These are phyloP conservation scores for Emmonsiellopsis sp. DNA, from an alignment of 2,329 filamentous ascomycete genomes.

Conservation along the genomic window DNA sequence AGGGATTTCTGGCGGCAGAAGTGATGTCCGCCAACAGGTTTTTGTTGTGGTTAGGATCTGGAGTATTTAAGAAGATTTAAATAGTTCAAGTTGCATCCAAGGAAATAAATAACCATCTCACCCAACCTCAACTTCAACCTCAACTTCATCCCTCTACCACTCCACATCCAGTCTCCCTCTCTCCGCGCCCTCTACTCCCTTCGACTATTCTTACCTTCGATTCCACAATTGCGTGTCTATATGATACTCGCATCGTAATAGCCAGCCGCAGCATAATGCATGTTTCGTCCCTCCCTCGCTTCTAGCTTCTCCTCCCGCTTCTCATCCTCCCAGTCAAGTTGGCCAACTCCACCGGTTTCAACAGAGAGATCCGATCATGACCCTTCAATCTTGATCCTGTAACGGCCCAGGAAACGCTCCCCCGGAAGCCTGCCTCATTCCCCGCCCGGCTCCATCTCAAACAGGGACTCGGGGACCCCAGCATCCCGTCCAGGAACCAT, in stretches of 20 bases:
- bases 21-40: too few species aligned
- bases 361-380: neutral
- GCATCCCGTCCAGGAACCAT: neutral
- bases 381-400: conserved; percentile 1
- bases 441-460: too few species aligned
- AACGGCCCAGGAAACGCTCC: neutral
- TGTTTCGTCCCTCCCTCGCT: neutral
- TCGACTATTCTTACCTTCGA: neutral
- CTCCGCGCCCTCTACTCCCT: too few species aligned
- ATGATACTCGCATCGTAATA: neutral
- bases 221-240: neutral
- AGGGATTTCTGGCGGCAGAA: too few species aligned
- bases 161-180: neutral
- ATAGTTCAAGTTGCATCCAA: neutral
- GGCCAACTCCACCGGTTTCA: neutral
- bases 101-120: neutral
- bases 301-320: neutral
- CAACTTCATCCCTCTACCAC: neutral
- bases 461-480: too few species aligned
- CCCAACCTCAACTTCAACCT: neutral
- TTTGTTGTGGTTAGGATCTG: too few species aligned
- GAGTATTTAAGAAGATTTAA: too few species aligned
- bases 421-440: neutral
- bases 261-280: neutral
- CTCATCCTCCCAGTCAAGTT: neutral